phyloP scores from a whole-genome alignment of 805 yeast genomes.

The Blastobotrys parvus region DNA sequence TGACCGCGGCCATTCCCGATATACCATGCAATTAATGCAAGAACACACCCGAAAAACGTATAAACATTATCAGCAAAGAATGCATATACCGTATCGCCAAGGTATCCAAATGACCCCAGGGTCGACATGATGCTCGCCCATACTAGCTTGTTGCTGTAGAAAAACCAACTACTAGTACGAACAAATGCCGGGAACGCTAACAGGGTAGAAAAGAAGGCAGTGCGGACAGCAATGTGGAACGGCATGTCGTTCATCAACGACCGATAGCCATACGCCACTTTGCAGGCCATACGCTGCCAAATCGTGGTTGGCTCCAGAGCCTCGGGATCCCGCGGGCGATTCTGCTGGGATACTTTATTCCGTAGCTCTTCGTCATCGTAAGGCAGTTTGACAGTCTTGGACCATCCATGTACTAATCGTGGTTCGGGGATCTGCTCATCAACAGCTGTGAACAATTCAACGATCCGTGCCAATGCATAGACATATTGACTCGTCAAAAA shows the following conservation, averaged over 20 bases:
- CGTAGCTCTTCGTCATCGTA: constrained; percentile 26
- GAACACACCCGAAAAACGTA: constrained; percentile 25
- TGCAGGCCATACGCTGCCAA: constrained; percentile 28
- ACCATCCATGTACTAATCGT: not conserved
- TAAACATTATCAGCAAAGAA: constrained; percentile 20
- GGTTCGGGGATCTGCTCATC: not conserved
- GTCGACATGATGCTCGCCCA: constrained; percentile 29
- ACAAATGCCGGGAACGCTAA: constrained; percentile 22
- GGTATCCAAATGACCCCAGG: constrained; percentile 20
- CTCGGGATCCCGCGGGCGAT: constrained; percentile 22
- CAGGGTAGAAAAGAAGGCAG: constrained; percentile 18
- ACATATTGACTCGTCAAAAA: not conserved
- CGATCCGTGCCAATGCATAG: not conserved
- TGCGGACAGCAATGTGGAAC: constrained; percentile 21
- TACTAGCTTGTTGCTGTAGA: constrained; percentile 18
- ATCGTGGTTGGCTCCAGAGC: constrained; percentile 27
- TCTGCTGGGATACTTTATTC: constrained; percentile 19
- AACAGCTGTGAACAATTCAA: not conserved
- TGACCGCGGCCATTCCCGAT: constrained; percentile 27
- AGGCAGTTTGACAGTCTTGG: not conserved
- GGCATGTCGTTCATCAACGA: constrained; percentile 27
- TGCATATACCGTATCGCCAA: constrained; percentile 28
- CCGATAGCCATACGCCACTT: constrained; percentile 26
- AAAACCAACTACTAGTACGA: constrained; percentile 19
- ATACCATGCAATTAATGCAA: constrained; percentile 30